phyloP scores from a whole-genome alignment of 768 basidiomycete species.

The Filobasidium wieringae region DNA sequence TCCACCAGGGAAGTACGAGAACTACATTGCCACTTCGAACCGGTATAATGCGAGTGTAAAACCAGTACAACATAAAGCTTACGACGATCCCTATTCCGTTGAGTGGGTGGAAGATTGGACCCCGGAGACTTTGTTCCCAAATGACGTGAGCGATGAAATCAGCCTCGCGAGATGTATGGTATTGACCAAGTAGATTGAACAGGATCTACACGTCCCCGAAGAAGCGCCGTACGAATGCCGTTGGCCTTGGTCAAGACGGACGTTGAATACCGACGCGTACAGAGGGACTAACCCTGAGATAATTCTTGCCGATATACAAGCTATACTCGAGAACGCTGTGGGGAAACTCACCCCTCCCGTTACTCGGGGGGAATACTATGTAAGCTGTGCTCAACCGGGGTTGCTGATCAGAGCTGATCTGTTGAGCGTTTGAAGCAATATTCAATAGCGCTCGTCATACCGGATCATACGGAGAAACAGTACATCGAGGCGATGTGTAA shows the following conservation, averaged over 20 bases:
- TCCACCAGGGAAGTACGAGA: constrained; percentile 39
- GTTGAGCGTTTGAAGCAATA: constrained; percentile 50
- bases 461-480: constrained; percentile 74
- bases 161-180: too few relatives aligned
- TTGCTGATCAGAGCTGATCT: not conserved
- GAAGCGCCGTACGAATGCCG: constrained; percentile 58
- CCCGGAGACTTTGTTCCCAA: constrained; percentile 14
- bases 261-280: constrained; percentile 73
- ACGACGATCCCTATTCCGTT: constrained; percentile 67
- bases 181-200: constrained; percentile 1
- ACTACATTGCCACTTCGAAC: constrained; percentile 27
- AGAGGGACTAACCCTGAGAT: constrained; percentile 13
- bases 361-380: constrained; percentile 20
- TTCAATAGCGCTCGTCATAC: constrained; percentile 75
- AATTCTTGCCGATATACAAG: constrained; percentile 16
- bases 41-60: constrained; percentile 49
- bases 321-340: constrained; percentile 7
- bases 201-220: constrained; percentile 43
- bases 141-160: not conserved
- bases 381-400: constrained; percentile 3
- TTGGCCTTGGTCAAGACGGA: constrained; percentile 70
- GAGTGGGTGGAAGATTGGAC: constrained; percentile 69
- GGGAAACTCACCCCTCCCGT: constrained; percentile 9
- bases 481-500: constrained; percentile 71
- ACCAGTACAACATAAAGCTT: constrained; percentile 72